These are phyloP conservation scores for Suillus weaverae DNA, from an alignment of 768 basidiomycete species.

Conservation along the genomic window DNA sequence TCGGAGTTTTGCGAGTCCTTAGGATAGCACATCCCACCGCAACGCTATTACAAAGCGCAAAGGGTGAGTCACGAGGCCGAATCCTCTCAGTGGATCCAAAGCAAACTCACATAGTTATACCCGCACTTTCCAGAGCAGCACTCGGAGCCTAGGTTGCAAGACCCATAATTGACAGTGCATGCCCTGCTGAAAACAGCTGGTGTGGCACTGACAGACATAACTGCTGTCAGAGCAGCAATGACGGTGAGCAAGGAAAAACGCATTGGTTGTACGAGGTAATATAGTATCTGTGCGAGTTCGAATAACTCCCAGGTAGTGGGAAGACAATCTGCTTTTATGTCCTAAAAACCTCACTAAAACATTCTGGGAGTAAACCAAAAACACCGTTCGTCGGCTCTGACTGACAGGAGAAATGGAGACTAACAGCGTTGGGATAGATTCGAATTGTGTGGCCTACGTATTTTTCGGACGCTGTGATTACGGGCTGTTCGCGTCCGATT, in stretches of 20 bases:
- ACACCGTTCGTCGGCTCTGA: not conserved
- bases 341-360: not conserved
- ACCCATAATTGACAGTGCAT: not conserved
- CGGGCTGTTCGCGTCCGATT: no score
- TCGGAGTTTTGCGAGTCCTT: not conserved
- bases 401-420: not conserved
- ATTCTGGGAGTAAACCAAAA: not conserved
- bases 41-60: not conserved
- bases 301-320: not conserved
- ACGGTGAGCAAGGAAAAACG: not conserved
- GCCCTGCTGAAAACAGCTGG: not conserved
- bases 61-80: not conserved
- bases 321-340: not conserved
- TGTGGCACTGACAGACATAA: not conserved
- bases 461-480: no score
- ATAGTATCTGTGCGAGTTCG: not conserved
- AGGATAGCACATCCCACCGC: not conserved
- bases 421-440: not conserved
- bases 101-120: not conserved
- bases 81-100: not conserved
- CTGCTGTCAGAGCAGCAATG: not conserved
- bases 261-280: not conserved
- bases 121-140: not conserved
- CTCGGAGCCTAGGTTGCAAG: not conserved
- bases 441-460: no score